phyloP scores from a whole-genome alignment of 495 filamentous ascomycete genomes.

The Neurospora sp. region DNA sequence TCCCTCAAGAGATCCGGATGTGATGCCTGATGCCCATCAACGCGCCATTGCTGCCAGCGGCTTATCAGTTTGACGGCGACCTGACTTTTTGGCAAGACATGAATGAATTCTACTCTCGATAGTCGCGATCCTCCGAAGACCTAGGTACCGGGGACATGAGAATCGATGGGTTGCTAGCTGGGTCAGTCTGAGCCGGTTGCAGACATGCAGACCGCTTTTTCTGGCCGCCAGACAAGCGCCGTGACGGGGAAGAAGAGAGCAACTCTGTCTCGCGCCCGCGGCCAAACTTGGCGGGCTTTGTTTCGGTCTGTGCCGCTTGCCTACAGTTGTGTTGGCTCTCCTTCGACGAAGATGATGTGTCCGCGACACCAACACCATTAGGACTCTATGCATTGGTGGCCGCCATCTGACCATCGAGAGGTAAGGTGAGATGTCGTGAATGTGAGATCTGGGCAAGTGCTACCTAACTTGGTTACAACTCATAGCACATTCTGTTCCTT shows the following conservation, averaged over 20 bases:
- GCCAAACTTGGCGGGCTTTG: background rate
- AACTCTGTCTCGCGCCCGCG: background rate
- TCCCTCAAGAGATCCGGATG: background rate
- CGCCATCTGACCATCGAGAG: background rate
- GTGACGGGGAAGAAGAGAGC: background rate
- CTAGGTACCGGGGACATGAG: background rate
- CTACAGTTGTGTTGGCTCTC: background rate
- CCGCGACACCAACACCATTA: background rate
- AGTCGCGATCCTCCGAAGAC: background rate
- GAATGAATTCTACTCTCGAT: background rate
- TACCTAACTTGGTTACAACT: background rate
- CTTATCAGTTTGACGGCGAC: background rate
- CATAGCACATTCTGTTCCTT: background rate
- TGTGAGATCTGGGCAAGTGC: background rate
- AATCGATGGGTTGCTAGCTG: background rate
- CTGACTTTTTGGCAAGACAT: background rate
- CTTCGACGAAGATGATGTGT: background rate
- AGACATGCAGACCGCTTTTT: background rate
- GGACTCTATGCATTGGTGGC: background rate
- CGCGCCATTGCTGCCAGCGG: background rate
- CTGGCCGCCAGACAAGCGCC: background rate
- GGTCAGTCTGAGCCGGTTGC: background rate
- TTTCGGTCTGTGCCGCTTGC: background rate
- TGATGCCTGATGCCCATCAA: background rate
- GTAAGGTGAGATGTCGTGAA: background rate